These are phyloP conservation scores for Daldinia caldariorum DNA, from an alignment of 495 filamentous ascomycete genomes.

Conservation along the genomic window DNA sequence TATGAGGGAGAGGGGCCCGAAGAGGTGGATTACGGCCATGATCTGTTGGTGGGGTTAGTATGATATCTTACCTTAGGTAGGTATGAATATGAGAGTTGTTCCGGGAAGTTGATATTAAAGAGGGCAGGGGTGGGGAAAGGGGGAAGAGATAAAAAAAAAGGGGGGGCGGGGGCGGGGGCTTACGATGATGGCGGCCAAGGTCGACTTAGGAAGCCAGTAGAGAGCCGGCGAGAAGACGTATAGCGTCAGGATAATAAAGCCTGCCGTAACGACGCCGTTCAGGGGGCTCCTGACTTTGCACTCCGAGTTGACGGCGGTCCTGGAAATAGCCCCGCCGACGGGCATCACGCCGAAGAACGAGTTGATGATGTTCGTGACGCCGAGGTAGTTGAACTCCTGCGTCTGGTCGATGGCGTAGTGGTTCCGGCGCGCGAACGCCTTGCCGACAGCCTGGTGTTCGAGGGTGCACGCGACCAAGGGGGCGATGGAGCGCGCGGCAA, in stretches of 20 bases:
- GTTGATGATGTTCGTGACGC: constrained; percentile 60
- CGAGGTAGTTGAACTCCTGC: constrained; percentile 61
- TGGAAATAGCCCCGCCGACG: constrained; percentile 60
- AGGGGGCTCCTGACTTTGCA: constrained; percentile 56
- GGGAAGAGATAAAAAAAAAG: too few species aligned
- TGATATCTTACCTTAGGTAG: too few species aligned
- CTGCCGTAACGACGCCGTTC: constrained; percentile 57
- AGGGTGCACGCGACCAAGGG: constrained; percentile 58
- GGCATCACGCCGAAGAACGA: constrained; percentile 61
- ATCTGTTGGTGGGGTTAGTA: constrained; percentile 45
- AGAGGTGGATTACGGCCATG: constrained; percentile 57
- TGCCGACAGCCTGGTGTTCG: constrained; percentile 61
- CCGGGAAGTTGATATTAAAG: too few species aligned
- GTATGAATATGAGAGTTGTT: too few species aligned
- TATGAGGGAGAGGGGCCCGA: constrained; percentile 54
- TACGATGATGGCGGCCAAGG: constrained; percentile 58
- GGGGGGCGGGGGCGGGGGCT: constrained; percentile 8
- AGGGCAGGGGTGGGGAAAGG: too few species aligned
- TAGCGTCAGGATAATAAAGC: constrained; percentile 59
- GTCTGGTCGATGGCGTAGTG: constrained; percentile 59
- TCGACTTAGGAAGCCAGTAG: constrained; percentile 63
- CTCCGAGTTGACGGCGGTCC: constrained; percentile 62
- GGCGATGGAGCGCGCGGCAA: constrained; percentile 53
- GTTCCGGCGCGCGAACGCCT: constrained; percentile 59
- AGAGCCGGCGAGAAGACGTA: constrained; percentile 59